phyloP scores from a whole-genome alignment of 495 filamentous ascomycete species.

The Glarea lozoyensis region DNA sequence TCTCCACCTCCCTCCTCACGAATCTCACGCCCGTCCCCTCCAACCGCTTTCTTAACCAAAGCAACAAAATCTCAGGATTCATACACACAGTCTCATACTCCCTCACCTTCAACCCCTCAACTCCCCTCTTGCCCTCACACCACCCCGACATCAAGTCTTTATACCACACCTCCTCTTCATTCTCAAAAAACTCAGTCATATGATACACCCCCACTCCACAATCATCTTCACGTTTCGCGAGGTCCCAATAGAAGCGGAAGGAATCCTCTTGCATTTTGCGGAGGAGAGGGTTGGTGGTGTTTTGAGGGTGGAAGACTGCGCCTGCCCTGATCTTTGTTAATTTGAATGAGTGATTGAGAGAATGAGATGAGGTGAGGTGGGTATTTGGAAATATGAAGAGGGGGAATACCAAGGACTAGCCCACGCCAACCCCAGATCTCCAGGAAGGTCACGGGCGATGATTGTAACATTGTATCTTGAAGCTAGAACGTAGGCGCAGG shows the following conservation, averaged over 20 bases:
- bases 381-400: background rate
- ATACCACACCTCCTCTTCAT: conserved; percentile 14
- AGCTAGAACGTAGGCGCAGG: conserved; percentile 15
- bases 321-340: conserved; percentile 12
- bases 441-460: conserved; percentile 17
- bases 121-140: conserved; percentile 14
- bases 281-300: background rate
- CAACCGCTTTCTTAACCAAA: conserved; percentile 21
- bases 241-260: conserved; percentile 14
- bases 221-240: conserved; percentile 9
- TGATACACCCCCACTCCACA: conserved; percentile 14
- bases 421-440: conserved; percentile 15
- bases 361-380: background rate
- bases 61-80: conserved; percentile 22
- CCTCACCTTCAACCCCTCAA: too few relatives aligned
- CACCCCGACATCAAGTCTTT: conserved; percentile 15
- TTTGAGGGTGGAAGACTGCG: conserved; percentile 20
- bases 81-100: conserved; percentile 23
- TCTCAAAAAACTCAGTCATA: conserved; percentile 19
- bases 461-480: conserved; percentile 13
- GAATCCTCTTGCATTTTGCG: conserved; percentile 16
- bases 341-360: background rate
- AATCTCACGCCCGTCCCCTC: conserved; percentile 22
- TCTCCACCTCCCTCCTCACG: conserved; percentile 11
- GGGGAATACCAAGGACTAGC: conserved; percentile 18